Evolutionary conservation across 768 basidiomycete genomes (phyloP), one percentile per base, ranked within the genome.

Genomic region (Trametes cubensis): DNA sequence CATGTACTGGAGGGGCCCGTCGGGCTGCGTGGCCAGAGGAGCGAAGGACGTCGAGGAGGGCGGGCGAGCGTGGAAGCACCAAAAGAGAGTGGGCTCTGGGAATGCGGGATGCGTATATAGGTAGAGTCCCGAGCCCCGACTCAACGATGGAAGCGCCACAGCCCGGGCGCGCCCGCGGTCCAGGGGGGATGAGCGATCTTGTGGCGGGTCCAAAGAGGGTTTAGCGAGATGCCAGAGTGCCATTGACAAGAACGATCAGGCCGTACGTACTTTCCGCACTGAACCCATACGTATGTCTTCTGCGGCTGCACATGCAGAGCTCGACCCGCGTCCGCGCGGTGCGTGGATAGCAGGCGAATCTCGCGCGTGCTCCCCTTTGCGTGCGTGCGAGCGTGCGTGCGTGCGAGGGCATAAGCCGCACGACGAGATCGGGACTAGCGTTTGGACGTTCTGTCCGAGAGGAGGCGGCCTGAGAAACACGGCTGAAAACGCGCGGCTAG

Each of bases 121-220:
- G n/a, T n/a, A n/a, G n/a, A n/a, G n/a, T n/a, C n/a, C n/a, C n/a
- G n/a, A n/a, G 34, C 34, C 34, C 34, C 34, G 4, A 5, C 34
- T 2, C 34, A 11, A 2, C 15, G 2, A 44, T 44, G 42, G 17
- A 44, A 44, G 42, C 18, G 20, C 48, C 23, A 26, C 48, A 6
- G 34, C 11, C 34, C 34, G 34, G 34, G 34, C 34, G 34, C 34
- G 34, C 34, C 34, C 34, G 34, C 34, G 34, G 34, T 10, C 34
- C 34, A 34, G 34, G 48, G 48, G 48, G 48, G 28, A 17, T 21
- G 26, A 34, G 55, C 49, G 58, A 51, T 59, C 58, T 42, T 59
- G 58, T 59, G 58, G 58, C 58, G 58, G 58, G 49, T 18, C 58
- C 58, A 51, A 50, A 52, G 17, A 20, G 2, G 41, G 58, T 14